Evolutionary conservation across 306 rosid species (phyloP).

Genomic region (Cucumis cinereus): DNA sequence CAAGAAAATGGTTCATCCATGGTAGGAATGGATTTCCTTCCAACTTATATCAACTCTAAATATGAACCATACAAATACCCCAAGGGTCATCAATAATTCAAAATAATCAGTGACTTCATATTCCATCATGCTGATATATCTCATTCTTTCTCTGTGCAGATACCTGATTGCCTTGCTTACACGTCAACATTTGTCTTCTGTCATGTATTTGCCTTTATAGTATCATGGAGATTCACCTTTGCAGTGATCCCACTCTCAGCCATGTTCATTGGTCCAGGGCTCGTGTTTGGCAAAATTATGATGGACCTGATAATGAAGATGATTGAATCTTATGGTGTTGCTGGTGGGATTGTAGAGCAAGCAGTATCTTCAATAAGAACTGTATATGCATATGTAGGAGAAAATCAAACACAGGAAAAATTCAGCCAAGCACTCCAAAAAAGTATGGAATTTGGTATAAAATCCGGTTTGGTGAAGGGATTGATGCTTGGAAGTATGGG

Average conservation of each 20-base stretch:
- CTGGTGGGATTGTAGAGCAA: slow-evolving; percentile 81
- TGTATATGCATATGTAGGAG: slow-evolving; percentile 73
- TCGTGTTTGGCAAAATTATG: slow-evolving; percentile 59
- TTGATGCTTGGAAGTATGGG: slow-evolving; percentile 91
- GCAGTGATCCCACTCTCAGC: slow-evolving; percentile 75
- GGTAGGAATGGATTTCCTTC: not conserved
- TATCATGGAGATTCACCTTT: slow-evolving; percentile 72
- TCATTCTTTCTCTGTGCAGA: slow-evolving; percentile 26
- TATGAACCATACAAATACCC: not conserved
- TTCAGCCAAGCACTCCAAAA: slow-evolving; percentile 62
- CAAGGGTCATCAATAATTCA: not conserved
- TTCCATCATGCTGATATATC: slow-evolving; percentile 8
- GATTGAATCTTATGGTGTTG: slow-evolving; percentile 83
- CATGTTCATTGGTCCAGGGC: slow-evolving; percentile 73
- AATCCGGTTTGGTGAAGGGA: slow-evolving; percentile 67
- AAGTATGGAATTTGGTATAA: slow-evolving; percentile 51
- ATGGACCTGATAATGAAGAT: slow-evolving; percentile 63
- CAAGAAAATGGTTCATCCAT: not conserved
- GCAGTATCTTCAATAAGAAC: slow-evolving; percentile 80
- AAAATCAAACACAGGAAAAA: slow-evolving; percentile 48
- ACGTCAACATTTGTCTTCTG: slow-evolving; percentile 78
- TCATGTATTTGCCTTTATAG: slow-evolving; percentile 65
- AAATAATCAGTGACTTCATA: not conserved
- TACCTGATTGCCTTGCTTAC: slow-evolving; percentile 67
- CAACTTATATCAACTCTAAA: not conserved